These are phyloP conservation scores for Trichoderma brevicompactum DNA, from an alignment of 2,329 filamentous ascomycete species.

Conservation along the genomic window DNA sequence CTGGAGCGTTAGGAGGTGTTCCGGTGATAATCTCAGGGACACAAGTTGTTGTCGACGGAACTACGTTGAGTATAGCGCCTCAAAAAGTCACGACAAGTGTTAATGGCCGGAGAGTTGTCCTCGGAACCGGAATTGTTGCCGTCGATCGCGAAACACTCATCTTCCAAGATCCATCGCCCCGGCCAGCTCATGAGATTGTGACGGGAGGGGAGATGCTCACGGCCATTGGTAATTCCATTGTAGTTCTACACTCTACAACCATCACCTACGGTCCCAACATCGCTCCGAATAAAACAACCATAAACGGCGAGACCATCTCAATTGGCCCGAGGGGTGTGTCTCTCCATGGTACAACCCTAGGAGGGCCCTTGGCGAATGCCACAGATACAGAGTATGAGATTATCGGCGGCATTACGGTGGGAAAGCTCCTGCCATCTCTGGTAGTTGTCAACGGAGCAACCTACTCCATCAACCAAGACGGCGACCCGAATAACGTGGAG, in stretches of 20 bases:
- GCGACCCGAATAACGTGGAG: constrained; percentile 50
- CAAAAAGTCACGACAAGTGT: constrained; percentile 41
- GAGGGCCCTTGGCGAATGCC: constrained; percentile 45
- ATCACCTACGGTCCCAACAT: constrained; percentile 50
- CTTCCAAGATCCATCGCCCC: constrained; percentile 39
- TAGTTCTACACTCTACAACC: constrained; percentile 49
- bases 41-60: constrained; percentile 49
- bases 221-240: constrained; percentile 46
- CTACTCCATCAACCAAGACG: constrained; percentile 55
- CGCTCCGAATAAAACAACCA: constrained; percentile 42
- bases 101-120: constrained; percentile 41
- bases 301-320: constrained; percentile 57
- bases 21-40: constrained; percentile 49
- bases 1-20: constrained; percentile 46
- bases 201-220: constrained; percentile 55
- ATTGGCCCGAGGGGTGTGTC: constrained; percentile 53
- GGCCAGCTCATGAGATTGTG: constrained; percentile 50
- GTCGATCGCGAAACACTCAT: constrained; percentile 46
- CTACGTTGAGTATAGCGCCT: constrained; percentile 48
- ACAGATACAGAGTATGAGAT: constrained; percentile 50
- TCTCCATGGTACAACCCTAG: constrained; percentile 48
- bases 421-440: constrained; percentile 52
- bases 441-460: constrained; percentile 56
- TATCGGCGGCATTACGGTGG: constrained; percentile 58
- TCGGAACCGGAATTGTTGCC: constrained; percentile 43